A percentile compares a stretch with the other conserved stretches of the same genome.
These are phyloP conservation scores for Gigaspora rosea DNA, from an alignment of 192 early-diverging fungal genomes.

Conservation along the genomic window DNA sequence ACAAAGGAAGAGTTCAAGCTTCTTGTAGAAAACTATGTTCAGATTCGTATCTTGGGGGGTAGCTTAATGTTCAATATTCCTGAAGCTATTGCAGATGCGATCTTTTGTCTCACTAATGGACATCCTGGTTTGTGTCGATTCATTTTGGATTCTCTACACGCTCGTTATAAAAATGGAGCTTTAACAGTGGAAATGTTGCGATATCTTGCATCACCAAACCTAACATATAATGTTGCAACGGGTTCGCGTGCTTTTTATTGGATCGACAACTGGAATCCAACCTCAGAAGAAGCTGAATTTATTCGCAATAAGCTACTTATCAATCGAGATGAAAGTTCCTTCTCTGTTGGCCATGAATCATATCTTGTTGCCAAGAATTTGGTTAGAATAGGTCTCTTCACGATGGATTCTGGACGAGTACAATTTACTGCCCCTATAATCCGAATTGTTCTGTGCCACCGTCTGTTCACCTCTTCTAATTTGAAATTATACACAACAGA, in stretches of 20 bases:
- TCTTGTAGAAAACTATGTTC: not conserved
- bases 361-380: constrained; percentile 1
- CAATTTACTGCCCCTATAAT: constrained; percentile 14
- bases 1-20: not conserved
- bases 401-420: not conserved
- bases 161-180: not conserved
- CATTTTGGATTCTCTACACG: not conserved
- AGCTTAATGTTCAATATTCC: constrained; percentile 8
- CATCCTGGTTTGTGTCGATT: constrained; percentile 19
- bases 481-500: not conserved
- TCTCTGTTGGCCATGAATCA: not conserved
- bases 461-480: not conserved
- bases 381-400: constrained; percentile 2
- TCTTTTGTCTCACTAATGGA: constrained; percentile 3
- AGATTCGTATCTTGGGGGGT: not conserved
- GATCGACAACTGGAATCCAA: not conserved
- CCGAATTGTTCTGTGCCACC: not conserved
- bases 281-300: constrained; percentile 8
- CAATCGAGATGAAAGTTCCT: not conserved
- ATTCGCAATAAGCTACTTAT: not conserved
- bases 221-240: not conserved
- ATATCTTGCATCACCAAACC: not conserved
- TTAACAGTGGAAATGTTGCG: constrained; percentile 2
- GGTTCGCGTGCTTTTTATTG: not conserved
- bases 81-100: not conserved